Base-by-base conservation (phyloP, 2,329 filamentous ascomycete species). In the Venturia asperata region DNA sequence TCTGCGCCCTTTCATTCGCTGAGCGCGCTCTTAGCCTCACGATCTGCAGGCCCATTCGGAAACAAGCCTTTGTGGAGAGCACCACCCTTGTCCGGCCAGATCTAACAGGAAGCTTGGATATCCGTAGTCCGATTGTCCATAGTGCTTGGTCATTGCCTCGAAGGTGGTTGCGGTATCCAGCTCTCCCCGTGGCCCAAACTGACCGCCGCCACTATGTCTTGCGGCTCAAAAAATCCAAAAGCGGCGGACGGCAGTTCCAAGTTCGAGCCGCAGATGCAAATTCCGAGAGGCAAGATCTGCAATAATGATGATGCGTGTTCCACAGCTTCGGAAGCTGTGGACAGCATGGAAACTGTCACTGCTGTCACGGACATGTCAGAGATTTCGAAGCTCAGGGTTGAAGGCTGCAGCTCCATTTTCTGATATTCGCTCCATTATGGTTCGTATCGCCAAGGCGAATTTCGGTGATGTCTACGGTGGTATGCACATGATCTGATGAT, bases 301-400 rank as follows among this genome's bases (percentile, higher is more conserved):
- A 47, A 2, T 21, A 10, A n/a, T 24, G 21, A 52, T 27, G 10
- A 4, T 27, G 24, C 21, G 47, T 15, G 21, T 21, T 15, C 24
- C 47, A 52, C 21, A 11, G 21, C 11, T 52, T 4, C 47, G 21
- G 13, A 52, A 27, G 5, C 13, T 52, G 21, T 52, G 47, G 10
- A 9, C 15, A 3, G 21, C 11, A 41, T 41, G 39, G 15, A 41
- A 15, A 4, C 47, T 27, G 47, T 52, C 21, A 52, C 27, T 52
- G 47, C 47, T 52, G 47, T 52, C 47, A 52, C 47, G 47, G 47
- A 52, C 47, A 52, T 52, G 21, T 27, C 47, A 52, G 47, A 52
- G 13, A 27, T 52, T 52, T 52, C 1, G 15, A 24, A 3, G 1
- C 13, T 27, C 47, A 24, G 21, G 47, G 47, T 5, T 47, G 3